Evolutionary conservation across 805 yeast species (phyloP), one percentile per base, ranked within the genome.

Genomic region (Yamadazyma phyllophila): DNA sequence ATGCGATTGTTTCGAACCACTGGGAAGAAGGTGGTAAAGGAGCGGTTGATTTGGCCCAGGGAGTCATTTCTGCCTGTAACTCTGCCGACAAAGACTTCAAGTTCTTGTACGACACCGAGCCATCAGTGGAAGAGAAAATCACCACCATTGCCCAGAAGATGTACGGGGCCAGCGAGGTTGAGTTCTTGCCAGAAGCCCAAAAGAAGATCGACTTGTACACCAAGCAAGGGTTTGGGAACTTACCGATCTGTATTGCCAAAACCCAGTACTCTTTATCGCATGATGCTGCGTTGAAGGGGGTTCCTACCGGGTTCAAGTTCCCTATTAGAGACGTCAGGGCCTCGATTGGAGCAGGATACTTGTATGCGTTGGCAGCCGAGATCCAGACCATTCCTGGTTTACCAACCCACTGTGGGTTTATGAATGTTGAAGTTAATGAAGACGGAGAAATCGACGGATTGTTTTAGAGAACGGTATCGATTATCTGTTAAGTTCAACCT

Each of bases 1-100:
- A 81, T 58, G 92, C 94, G 16, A 83, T 86, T 54, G 85, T 82
- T 41, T 82, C 91, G 24, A 83, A 86, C 75, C 95, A 86, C 63
- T 86, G 92, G 92, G 90, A 83, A 60, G 79, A 83, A 68, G 95
- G 95, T 73, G 95, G 95, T 59, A 69, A 66, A 51, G 95, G 95
- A 57, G 89, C 95, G 1, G 75, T 84, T 47, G 82, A 80, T 45
- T 73, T 86, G 55, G 95, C 94, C 39, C 57, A 80, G 42, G 85
- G 88, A 39, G 84, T 86, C 51, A 81, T 84, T 49, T 72, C 74
- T 47, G 83, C 88, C 12, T 77, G 81, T 37, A 73, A 78, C 59
- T 65, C 74, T 34, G 62, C 69, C 44, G 71, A 68, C 47, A 70
- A 68, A 49, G 58, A 68, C 51, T 69, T 69, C 61, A 57, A 69